Evolutionary conservation across 2,329 filamentous ascomycete genomes (phyloP), one percentile per base, ranked within the genome.

Genomic region (Phoma sp.): DNA sequence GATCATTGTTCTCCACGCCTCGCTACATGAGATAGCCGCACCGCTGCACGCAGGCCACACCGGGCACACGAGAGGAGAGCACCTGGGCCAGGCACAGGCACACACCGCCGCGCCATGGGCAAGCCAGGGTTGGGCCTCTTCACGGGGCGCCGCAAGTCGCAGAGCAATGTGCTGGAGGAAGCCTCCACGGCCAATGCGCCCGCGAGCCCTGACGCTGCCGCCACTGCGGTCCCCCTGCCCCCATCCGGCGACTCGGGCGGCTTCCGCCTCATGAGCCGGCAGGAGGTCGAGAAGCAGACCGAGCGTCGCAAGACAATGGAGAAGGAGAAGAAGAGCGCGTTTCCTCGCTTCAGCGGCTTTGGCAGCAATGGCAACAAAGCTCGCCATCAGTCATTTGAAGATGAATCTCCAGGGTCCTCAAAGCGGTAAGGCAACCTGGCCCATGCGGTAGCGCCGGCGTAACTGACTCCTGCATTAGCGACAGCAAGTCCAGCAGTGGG

Each of bases 401-500:
- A 73, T 14, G 70, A 73, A 2, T 74, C 71, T 53, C 69, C 67
- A 57, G 61, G 57, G 36, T 71, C 70, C 47, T 70, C 67, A 35
- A 73, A 74, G 59, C 70, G 72, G 71, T 73, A 72, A 65, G 69
- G 61, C 43, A 40, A 27, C 52, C 56, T 50, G 56, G 55, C 49
- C 51, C 57, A 58, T 57, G 57, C 53, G 41, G 56, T 64, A 61
- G 65, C 63, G 59, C 55, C 62, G 60, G 61, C 58, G 56, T 38
- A 59, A 62, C 67, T 73, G 58, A 73, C 45, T 57, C 52, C 49
- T 60, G 58, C 59, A 59, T 59, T 66, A 75, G 72, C 55, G 72
- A 73, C 55, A 75, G 72, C 65, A 75, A 75, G 55, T 74, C 72
- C n/a, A 76, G 73, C 63, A 75, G 67, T 62, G 71, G 70, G 36